Evolutionary conservation across 331 rosid genomes (phyloP).

Genomic region (Quercus tomentella): DNA sequence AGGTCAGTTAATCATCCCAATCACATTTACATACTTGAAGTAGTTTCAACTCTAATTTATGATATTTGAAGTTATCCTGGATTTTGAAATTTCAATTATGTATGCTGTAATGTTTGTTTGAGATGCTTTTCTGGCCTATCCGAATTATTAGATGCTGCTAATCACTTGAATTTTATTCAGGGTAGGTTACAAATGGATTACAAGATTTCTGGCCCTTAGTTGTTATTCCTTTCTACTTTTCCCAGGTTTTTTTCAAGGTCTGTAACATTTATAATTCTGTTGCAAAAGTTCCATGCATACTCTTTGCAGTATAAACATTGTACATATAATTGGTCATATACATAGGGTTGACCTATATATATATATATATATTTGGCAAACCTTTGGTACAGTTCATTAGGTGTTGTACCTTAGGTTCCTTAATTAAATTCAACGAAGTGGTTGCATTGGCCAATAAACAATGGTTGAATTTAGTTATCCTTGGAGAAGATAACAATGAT

Average conservation of each 20-base stretch:
- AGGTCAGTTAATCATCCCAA: not conserved
- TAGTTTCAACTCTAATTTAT: not conserved
- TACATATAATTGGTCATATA: not conserved
- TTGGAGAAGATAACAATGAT: no score
- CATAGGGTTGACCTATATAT: not conserved
- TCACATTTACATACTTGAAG: not conserved
- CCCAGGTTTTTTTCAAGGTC: conserved; percentile 93
- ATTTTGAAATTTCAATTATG: not conserved
- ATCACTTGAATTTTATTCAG: conserved; percentile 57
- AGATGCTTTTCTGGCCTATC: not conserved
- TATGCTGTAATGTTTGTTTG: conserved; percentile 12
- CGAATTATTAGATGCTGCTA: conserved; percentile 28
- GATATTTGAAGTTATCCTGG: not conserved
- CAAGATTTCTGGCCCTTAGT: conserved; percentile 75
- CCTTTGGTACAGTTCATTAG: no score
- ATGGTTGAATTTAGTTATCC: no score
- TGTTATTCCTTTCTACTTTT: conserved; percentile 68
- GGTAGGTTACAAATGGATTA: conserved; percentile 91
- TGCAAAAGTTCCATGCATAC: conserved; percentile 4
- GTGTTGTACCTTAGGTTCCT: no score
- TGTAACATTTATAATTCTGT: conserved; percentile 13
- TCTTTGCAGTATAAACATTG: not conserved
- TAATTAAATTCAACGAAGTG: no score
- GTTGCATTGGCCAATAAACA: no score
- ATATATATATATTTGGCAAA: no score